Base-by-base conservation (phyloP, 2,329 filamentous ascomycete species). In the Trichoderma koningiopsis region DNA sequence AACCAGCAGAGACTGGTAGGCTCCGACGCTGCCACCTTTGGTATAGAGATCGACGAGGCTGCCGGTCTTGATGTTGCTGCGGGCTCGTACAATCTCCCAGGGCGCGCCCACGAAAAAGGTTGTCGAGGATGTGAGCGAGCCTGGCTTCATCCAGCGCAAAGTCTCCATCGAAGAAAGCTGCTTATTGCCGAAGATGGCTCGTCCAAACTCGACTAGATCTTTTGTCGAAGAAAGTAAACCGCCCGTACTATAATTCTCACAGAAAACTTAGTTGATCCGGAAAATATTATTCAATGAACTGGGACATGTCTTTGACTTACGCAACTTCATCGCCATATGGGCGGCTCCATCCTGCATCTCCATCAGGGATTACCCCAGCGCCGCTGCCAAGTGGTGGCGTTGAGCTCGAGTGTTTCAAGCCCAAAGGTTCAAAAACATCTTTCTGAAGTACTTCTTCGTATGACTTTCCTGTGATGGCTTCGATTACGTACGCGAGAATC, bases 21-120 rank as follows among this genome's bases (percentile, higher is more conserved):
- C 68, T 19, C 75, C 74, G 7, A 79, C 71, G 52, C 77, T 76
- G 1, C 79, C 78, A 7, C 75, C 71, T 29, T 79, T 80, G 64
- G 76, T 78, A 73, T 79, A 80, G 55, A 78, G 73, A 52, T 79
- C 76, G 59, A 80, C 68, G 0, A 77, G 72, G 13, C 76, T 75
- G 59, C 72, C 73, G 58, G 76, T 73, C 22, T 72, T 73, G 6
- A 77, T 78, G 43, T 76, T 72, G 2, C 73, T 78, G 7, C 72
- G 73, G 6, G 78, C 76, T 35, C 78, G 77, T 10, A 62, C 74
- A 16, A 71, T 71, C 40, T 71, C 70, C 70, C 70, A 71, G 0
- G 70, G 67, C 22, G 74, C 77, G 24, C 79, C 79, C n/a, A 81
- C 70, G 3, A 78, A 79, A 19, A 58, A 22, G 19, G 49, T 47